A percentile compares a stretch with the other conserved stretches of the same genome.
phyloP scores from a whole-genome alignment of 352 stramenopile genomes.

The Phytophthora quininea region DNA sequence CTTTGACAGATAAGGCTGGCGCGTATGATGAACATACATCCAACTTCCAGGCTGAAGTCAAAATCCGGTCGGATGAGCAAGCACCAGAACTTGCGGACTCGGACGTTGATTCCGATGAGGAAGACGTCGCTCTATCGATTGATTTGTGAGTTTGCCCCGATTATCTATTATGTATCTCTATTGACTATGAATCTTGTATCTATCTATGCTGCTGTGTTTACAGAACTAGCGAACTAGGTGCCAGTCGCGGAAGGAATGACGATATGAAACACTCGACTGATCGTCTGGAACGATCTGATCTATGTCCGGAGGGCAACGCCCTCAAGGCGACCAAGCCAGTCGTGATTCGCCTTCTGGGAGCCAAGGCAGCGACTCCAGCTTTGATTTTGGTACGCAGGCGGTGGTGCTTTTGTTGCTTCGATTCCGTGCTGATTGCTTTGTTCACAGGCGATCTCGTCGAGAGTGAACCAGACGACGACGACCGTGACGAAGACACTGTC shows the following conservation, averaged over 20 bases:
- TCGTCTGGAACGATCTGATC: background rate
- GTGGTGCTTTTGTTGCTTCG: background rate
- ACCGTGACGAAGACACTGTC: constrained; percentile 18
- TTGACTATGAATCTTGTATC: constrained; percentile 4
- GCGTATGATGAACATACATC: too few relatives aligned
- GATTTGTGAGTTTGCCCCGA: constrained; percentile 56
- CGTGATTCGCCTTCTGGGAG: background rate
- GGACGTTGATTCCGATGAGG: constrained; percentile 10
- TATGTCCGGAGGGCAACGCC: background rate
- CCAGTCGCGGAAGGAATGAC: background rate
- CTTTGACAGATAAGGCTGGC: too few relatives aligned
- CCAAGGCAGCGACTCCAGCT: constrained; percentile 34
- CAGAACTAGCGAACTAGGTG: constrained; percentile 44
- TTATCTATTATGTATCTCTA: constrained; percentile 21
- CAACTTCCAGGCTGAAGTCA: background rate
- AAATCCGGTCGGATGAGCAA: background rate
- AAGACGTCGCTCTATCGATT: constrained; percentile 54
- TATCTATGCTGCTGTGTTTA: constrained; percentile 17
- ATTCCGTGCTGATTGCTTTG: background rate
- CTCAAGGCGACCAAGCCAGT: constrained; percentile 9
- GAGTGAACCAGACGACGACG: constrained; percentile 17
- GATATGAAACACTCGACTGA: background rate
- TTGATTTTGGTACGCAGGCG: constrained; percentile 56
- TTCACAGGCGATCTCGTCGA: constrained; percentile 47
- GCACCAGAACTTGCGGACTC: constrained; percentile 10